Conservation (phyloP, 768 basidiomycete genomes). For the Xanthoconium stramineum region DNA sequence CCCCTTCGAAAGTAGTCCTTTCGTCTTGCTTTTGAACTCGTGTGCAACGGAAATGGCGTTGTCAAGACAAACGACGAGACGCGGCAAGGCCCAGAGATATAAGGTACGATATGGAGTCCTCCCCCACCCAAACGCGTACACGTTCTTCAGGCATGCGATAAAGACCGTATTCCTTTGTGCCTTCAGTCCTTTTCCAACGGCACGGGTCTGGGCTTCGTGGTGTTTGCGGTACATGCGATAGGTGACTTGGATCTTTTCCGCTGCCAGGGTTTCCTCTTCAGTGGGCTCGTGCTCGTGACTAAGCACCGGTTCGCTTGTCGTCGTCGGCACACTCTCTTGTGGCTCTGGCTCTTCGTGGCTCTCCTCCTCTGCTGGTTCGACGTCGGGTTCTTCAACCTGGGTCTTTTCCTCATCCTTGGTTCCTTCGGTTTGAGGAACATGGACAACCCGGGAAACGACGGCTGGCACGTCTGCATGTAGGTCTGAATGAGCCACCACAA, state of each 20-base stretch:
- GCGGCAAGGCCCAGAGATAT: constrained; percentile 39
- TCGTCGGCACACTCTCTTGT: constrained; percentile 5
- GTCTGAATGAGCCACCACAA: constrained; percentile 13
- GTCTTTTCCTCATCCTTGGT: background rate
- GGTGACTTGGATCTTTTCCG: constrained; percentile 19
- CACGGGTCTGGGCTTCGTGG: background rate
- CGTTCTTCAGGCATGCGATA: constrained; percentile 25
- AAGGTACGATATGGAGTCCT: constrained; percentile 32
- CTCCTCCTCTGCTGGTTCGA: background rate
- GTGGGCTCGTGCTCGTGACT: constrained; percentile 21
- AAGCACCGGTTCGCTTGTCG: constrained; percentile 12
- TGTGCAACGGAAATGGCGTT: constrained; percentile 22
- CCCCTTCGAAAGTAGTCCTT: constrained; percentile 27
- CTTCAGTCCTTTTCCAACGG: constrained; percentile 13
- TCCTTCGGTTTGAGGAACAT: background rate
- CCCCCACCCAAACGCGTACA: constrained; percentile 28
- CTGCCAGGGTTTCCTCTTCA: constrained; percentile 26
- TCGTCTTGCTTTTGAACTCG: constrained; percentile 31
- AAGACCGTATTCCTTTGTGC: constrained; percentile 28
- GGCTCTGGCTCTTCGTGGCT: constrained; percentile 14
- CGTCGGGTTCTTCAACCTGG: background rate
- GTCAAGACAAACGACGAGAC: constrained; percentile 41
- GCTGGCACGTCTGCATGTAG: constrained; percentile 15
- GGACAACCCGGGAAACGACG: constrained; percentile 12
- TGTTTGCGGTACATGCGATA: constrained; percentile 9